Evolutionary conservation across 2,329 filamentous ascomycete species (phyloP), one percentile per base, ranked within the genome.

Genomic region (Aspergillus sojae): DNA sequence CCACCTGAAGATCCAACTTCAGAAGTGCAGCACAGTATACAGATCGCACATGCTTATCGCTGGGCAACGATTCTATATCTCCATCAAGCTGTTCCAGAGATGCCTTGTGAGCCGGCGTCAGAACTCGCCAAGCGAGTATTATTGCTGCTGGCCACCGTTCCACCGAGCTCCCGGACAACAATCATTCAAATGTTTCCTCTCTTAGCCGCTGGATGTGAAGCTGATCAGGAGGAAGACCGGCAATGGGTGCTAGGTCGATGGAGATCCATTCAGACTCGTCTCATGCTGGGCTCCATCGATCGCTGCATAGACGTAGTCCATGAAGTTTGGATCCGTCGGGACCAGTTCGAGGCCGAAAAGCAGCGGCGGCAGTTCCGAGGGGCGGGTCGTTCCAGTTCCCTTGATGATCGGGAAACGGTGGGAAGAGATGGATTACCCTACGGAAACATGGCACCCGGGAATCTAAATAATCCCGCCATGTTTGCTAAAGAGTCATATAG

Each of bases 131-230:
- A 88, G 70, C 85, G 86, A 54, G 85, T 88, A 1, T 76, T 91
- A 58, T 81, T 84, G 26, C 83, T 86, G 57, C 77, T 92, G 3
- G 88, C 88, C 3, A 89, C 86, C 0, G 87, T 91, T 0, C 87
- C 89, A 1, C 76, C 86, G 2, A 83, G 81, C 12, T 89, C 87
- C 41, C 83, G 88, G 10, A 84, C 88, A 0, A 85, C 88, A 21
- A 89, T 91, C 53, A 84, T 91, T 2, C 89, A 91, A 45, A 89
- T 91, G 62, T 91, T 88, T 67, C 89, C 89, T 1, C 82, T 92
- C 1, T 81, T 91, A 66, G 87, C 86, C 0, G 89, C 89, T 3
- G 88, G 89, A 1, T 89, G 88, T 67, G 89, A 91, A 74, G 85
- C 85, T 10, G 79, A 83, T 28, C 82, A 81, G 3, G 77, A 80